These are phyloP conservation scores for Pleurotus djamor DNA, from an alignment of 768 basidiomycete species.

Conservation along the genomic window DNA sequence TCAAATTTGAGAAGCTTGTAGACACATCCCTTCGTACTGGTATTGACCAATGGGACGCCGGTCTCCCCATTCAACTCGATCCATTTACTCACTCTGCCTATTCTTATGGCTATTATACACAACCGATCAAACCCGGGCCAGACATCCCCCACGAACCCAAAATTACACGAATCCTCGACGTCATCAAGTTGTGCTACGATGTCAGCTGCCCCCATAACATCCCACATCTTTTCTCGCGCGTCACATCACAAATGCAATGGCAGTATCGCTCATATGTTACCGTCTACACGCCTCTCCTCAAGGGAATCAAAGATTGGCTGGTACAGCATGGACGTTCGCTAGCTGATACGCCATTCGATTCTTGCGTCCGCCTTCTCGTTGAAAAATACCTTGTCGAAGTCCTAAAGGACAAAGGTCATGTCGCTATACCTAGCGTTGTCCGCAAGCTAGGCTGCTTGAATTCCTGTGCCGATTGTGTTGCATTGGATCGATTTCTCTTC, in stretches of 20 bases:
- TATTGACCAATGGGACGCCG: slow-evolving; percentile 16
- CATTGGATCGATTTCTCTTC: slow-evolving; percentile 23
- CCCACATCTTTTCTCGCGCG: slow-evolving; percentile 16
- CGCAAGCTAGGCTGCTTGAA: slow-evolving; percentile 28
- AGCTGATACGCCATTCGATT: slow-evolving; percentile 20
- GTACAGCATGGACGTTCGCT: slow-evolving; percentile 12
- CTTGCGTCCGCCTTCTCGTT: slow-evolving; percentile 25
- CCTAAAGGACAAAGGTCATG: slow-evolving; percentile 18
- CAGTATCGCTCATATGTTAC: not conserved
- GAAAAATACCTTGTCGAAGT: slow-evolving; percentile 23
- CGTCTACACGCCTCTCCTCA: slow-evolving; percentile 22
- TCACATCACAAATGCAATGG: not conserved
- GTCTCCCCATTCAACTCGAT: not conserved
- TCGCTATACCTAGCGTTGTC: slow-evolving; percentile 8
- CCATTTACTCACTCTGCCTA: too few species aligned
- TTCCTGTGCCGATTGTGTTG: slow-evolving; percentile 21
- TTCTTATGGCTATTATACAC: not conserved
- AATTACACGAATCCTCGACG: slow-evolving; percentile 19
- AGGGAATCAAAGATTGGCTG: slow-evolving; percentile 17
- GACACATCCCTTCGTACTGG: slow-evolving; percentile 14
- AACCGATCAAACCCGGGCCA: not conserved
- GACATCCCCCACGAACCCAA: slow-evolving; percentile 9
- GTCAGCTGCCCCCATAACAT: slow-evolving; percentile 15
- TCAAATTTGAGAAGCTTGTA: slow-evolving; percentile 13
- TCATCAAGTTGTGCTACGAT: slow-evolving; percentile 20